These are phyloP conservation scores for Nigrospora oryzae DNA, from an alignment of 2,329 filamentous ascomycete genomes.

Conservation along the genomic window DNA sequence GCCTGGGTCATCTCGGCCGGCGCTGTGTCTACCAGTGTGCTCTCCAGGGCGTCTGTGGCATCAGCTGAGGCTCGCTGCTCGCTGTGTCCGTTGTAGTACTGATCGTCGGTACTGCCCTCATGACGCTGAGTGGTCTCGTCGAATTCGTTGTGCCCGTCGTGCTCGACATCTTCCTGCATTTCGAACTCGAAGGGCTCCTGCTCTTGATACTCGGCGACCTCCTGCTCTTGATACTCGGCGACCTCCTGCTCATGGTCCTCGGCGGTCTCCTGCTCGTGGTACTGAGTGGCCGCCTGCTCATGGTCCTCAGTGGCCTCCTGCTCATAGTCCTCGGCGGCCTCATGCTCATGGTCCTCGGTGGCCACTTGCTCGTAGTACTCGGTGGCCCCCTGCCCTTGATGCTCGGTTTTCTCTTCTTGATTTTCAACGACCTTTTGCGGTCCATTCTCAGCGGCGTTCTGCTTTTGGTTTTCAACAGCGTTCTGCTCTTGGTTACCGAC, in stretches of 20 bases:
- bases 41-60: no score
- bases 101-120: no score
- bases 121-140: neutral
- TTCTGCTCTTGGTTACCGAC: neutral
- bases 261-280: constrained; percentile 9
- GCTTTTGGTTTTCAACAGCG: neutral
- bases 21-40: no score
- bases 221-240: constrained; percentile 11
- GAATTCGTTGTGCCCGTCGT: constrained; percentile 3
- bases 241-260: constrained; percentile 10
- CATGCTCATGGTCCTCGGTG: neutral
- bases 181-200: constrained; percentile 6
- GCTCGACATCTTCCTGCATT: constrained; percentile 8
- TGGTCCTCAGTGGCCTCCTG: constrained; percentile 9
- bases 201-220: constrained; percentile 1
- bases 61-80: no score
- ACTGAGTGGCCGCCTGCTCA: constrained; percentile 8
- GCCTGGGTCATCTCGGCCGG: no score
- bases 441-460: neutral
- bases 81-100: no score
- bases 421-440: no score
- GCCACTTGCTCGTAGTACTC: no score
- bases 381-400: no score
- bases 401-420: no score
- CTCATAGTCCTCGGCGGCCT: neutral